Percentiles rank a stretch among this genome's conserved stretches.
Evolutionary conservation across 1,284 basidiomycete genomes (phyloP).

Genomic region (Marasmius tenuissimus): DNA sequence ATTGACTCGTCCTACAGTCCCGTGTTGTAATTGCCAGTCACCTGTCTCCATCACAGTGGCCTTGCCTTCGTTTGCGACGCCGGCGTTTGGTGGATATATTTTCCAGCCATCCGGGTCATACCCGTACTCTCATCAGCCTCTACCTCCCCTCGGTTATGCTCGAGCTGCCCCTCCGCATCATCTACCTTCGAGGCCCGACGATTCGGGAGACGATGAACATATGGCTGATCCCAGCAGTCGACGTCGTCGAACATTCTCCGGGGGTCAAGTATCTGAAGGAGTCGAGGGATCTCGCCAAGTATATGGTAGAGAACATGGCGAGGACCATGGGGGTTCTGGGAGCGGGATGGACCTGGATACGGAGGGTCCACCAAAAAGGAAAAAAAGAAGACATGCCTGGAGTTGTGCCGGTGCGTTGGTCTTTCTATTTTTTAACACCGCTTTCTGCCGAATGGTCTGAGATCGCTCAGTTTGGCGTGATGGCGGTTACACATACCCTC

Average conservation of each 20-base stretch:
- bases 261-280: background rate
- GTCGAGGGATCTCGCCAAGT: no score
- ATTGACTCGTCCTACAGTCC: no score
- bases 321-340: constrained; percentile 3
- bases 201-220: background rate
- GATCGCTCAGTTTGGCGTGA: background rate
- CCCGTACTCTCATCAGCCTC: background rate
- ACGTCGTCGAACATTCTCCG: background rate
- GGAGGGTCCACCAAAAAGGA: constrained; percentile 18
- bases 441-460: background rate
- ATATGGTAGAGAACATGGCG: background rate
- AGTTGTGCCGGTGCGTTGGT: constrained; percentile 16
- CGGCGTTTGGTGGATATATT: no score
- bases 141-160: background rate
- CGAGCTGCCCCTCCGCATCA: background rate
- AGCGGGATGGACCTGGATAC: constrained; percentile 6
- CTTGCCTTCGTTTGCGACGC: no score
- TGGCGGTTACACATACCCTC: background rate
- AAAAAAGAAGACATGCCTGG: constrained; percentile 15
- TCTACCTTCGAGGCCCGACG: background rate
- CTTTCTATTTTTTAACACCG: background rate
- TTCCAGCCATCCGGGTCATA: no score
- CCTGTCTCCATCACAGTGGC: no score
- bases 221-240: background rate
- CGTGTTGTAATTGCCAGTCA: no score